Evolutionary conservation across 441 rosid species (phyloP).

Genomic region (Populus hybrid): DNA sequence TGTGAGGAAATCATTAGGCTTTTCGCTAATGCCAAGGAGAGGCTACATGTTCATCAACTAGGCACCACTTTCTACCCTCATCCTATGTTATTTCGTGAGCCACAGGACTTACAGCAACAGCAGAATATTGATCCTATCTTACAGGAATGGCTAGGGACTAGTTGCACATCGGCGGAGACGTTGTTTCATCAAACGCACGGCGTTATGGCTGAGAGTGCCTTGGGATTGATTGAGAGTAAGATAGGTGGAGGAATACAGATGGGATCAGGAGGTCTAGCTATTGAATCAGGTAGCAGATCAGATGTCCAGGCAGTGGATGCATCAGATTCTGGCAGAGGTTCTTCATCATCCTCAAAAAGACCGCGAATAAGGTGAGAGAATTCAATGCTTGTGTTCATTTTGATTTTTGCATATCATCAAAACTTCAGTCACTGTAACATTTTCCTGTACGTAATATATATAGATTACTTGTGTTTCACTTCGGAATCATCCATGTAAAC

Average conservation of each 20-base stretch:
- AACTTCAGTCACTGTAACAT: neutral
- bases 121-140: slow-evolving; percentile 27
- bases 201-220: neutral
- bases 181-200: slow-evolving; percentile 19
- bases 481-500: neutral
- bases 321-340: slow-evolving; percentile 29
- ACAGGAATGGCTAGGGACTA: slow-evolving; percentile 39
- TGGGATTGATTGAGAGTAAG: neutral
- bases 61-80: slow-evolving; percentile 3
- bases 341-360: slow-evolving; percentile 35
- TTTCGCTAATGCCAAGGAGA: slow-evolving; percentile 39
- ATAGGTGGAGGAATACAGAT: slow-evolving; percentile 1
- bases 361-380: slow-evolving; percentile 41
- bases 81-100: neutral
- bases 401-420: no score
- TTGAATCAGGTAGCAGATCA: slow-evolving; percentile 9
- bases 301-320: slow-evolving; percentile 26
- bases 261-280: neutral
- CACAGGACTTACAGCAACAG: slow-evolving; percentile 20
- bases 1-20: slow-evolving; percentile 44
- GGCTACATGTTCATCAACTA: slow-evolving; percentile 19
- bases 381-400: neutral
- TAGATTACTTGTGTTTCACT: neutral
- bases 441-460: neutral
- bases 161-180: slow-evolving; percentile 24